Percentiles rank a stretch among this genome's conserved stretches.
These are phyloP conservation scores for Eimeria tenella DNA, from an alignment of 169 alveolate genomes.

Conservation along the genomic window DNA sequence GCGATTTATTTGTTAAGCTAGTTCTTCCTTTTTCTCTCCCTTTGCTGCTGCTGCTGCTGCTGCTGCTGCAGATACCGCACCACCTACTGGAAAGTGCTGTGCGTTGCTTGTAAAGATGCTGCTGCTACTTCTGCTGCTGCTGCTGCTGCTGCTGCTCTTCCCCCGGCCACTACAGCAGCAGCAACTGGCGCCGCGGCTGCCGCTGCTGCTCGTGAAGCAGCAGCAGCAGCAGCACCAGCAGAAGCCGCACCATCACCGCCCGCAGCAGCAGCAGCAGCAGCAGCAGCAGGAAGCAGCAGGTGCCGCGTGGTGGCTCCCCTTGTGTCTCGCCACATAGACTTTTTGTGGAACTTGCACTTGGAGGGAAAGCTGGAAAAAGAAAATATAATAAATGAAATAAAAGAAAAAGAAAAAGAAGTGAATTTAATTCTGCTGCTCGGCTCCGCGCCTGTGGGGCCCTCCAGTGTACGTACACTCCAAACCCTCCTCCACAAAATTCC, in stretches of 20 bases:
- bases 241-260: not conserved
- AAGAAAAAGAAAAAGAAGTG: not conserved
- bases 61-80: conserved; percentile 61
- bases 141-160: too few species aligned
- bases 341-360: not conserved
- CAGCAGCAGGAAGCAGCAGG: too few species aligned
- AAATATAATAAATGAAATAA: too few species aligned
- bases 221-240: too few species aligned
- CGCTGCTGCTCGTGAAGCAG: too few species aligned
- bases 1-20: too few species aligned
- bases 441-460: conserved; percentile 80
- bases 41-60: too few species aligned
- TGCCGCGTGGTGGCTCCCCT: conserved; percentile 67
- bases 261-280: not conserved
- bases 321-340: conserved; percentile 79
- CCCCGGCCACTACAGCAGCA: too few species aligned
- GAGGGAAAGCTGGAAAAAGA: too few species aligned
- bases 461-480: conserved; percentile 4
- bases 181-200: too few species aligned
- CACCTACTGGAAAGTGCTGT: conserved; percentile 64
- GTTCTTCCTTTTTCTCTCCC: too few species aligned
- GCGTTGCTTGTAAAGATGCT: not conserved
- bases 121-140: too few species aligned
- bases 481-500: conserved; percentile 81
- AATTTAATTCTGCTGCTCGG: conserved; percentile 52